Conservation (phyloP, 306 rosid species). For the Fagus crenata region DNA sequence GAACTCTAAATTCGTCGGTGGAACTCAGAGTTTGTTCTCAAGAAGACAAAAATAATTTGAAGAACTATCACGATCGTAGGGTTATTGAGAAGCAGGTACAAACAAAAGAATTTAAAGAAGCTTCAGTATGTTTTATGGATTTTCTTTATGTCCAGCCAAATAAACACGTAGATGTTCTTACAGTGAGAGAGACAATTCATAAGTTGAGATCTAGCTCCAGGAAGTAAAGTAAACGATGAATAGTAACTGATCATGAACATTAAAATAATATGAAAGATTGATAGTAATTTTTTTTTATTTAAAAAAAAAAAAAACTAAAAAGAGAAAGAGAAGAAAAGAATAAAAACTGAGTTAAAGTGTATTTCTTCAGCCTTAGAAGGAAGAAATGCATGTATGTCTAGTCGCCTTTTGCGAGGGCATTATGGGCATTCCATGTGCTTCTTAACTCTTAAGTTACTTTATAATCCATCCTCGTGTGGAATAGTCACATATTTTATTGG, state of each 20-base stretch:
- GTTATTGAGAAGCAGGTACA: not conserved
- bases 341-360: conserved; percentile 8
- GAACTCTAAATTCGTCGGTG: not conserved
- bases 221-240: too few species aligned
- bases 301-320: not conserved
- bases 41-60: not conserved
- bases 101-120: not conserved
- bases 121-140: not conserved
- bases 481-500: not conserved
- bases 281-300: conserved; percentile 5
- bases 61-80: not conserved
- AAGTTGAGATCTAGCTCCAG: too few species aligned
- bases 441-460: conserved; percentile 9
- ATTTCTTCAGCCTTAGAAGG: not conserved
- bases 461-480: conserved; percentile 13
- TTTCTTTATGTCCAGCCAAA: not conserved
- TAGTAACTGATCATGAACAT: too few species aligned
- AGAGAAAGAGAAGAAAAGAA: not conserved
- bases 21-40: not conserved
- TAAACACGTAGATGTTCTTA: conserved; percentile 7
- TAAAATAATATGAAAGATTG: too few species aligned
- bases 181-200: conserved; percentile 16
- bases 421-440: conserved; percentile 2
- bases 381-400: conserved; percentile 3
- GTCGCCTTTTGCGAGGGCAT: conserved; percentile 26